Percentiles rank a stretch among this genome's conserved stretches.
Evolutionary conservation across 73 alveolate species (phyloP).

Genomic region (Symbiodinium pilosum): DNA sequence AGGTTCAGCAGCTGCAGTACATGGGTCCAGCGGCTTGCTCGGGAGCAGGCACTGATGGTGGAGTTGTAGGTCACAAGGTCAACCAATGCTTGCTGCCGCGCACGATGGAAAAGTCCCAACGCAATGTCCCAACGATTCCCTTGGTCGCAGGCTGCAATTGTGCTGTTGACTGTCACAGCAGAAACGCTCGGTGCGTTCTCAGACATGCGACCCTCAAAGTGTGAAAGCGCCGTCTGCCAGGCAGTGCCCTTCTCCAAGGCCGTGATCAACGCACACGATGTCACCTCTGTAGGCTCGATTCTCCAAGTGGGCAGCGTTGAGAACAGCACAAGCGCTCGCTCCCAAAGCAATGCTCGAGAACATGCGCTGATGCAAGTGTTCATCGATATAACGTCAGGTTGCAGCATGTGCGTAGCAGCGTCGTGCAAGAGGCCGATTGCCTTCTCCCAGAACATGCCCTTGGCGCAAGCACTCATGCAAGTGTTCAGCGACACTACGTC

Average conservation of each 20-base stretch:
- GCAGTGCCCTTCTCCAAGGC: constrained; percentile 32
- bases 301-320: neutral
- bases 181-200: neutral
- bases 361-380: constrained; percentile 67
- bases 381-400: constrained; percentile 1
- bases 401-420: neutral
- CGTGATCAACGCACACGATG: constrained; percentile 27
- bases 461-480: constrained; percentile 49
- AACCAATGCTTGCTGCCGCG: neutral
- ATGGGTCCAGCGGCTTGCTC: constrained; percentile 7
- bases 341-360: constrained; percentile 15
- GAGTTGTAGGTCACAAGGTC: constrained; percentile 26
- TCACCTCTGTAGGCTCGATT: neutral
- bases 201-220: neutral
- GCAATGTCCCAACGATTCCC: constrained; percentile 35
- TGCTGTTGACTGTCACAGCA: constrained; percentile 26
- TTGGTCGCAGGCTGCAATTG: constrained; percentile 53
- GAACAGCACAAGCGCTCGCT: constrained; percentile 4
- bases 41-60: constrained; percentile 48
- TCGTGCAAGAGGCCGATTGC: constrained; percentile 1
- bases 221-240: constrained; percentile 2
- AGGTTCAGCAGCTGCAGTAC: neutral
- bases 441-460: constrained; percentile 17
- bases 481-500: constrained; percentile 1
- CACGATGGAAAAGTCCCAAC: neutral